phyloP scores from a whole-genome alignment of 768 basidiomycete genomes.

The Strobilomyces echinocephalus region DNA sequence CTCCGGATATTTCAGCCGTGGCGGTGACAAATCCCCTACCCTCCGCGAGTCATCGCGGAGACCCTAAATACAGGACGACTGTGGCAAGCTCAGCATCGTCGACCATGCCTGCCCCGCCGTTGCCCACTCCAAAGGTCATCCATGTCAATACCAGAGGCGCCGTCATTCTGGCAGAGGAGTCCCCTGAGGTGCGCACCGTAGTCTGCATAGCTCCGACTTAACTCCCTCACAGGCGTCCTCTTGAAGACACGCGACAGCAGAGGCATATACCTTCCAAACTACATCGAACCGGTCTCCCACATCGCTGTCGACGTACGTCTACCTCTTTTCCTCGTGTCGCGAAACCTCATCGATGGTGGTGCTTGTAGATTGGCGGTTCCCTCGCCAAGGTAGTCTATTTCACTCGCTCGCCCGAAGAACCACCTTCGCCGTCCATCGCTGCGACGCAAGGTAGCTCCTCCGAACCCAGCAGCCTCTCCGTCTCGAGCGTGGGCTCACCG shows the following conservation, averaged over 20 bases:
- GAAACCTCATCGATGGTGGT: neutral
- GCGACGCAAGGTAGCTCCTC: constrained; percentile 57
- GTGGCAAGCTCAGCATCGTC: constrained; percentile 10
- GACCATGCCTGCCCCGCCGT: constrained; percentile 49
- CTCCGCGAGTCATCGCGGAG: constrained; percentile 6
- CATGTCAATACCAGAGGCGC: constrained; percentile 95
- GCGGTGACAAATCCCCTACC: constrained; percentile 16
- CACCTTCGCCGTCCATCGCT: constrained; percentile 66
- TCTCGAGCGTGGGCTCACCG: constrained; percentile 31
- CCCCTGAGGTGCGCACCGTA: constrained; percentile 68
- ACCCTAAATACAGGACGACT: constrained; percentile 14
- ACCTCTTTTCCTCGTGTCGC: neutral
- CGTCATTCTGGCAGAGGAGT: constrained; percentile 89
- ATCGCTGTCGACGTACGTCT: constrained; percentile 91
- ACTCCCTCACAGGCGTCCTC: constrained; percentile 13
- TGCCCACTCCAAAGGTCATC: constrained; percentile 82
- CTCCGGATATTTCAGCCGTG: neutral
- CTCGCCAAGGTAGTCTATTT: constrained; percentile 98
- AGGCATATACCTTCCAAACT: constrained; percentile 95
- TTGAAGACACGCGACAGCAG: constrained; percentile 83
- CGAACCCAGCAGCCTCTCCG: constrained; percentile 40
- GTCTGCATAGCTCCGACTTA: constrained; percentile 1
- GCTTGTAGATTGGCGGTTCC: constrained; percentile 84
- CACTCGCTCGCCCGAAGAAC: constrained; percentile 85
- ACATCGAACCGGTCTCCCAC: constrained; percentile 96